Percentiles rank a stretch among this genome's conserved stretches.
Evolutionary conservation across 305 asterid genomes (phyloP).

Genomic region (Lippia alba): DNA sequence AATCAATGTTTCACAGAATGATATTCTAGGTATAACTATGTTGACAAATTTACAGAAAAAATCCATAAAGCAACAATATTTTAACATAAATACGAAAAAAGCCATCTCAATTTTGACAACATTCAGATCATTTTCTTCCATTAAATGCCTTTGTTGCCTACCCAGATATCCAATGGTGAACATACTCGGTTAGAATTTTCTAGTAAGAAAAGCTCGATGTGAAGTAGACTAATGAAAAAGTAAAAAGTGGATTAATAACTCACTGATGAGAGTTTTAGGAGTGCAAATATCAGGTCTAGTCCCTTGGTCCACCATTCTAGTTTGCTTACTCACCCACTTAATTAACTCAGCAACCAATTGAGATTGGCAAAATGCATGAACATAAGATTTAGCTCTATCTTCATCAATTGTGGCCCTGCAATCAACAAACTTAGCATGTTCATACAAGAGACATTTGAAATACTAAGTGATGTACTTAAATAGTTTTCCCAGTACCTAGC

Average conservation of each 20-base stretch:
- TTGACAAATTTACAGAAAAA: too few relatives aligned
- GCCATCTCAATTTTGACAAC: neutral
- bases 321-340: conserved; percentile 54
- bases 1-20: too few relatives aligned
- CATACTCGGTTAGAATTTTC: neutral
- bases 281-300: conserved; percentile 41
- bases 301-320: conserved; percentile 39
- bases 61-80: neutral
- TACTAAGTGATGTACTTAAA: conserved; percentile 12
- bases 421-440: conserved; percentile 38
- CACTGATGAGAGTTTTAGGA: conserved; percentile 70
- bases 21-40: too few relatives aligned
- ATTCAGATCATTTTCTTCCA: neutral
- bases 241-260: conserved; percentile 39
- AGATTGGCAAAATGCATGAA: conserved; percentile 60
- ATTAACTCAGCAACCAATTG: conserved; percentile 57
- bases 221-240: conserved; percentile 15
- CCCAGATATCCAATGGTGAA: neutral
- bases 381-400: conserved; percentile 53
- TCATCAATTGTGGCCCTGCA: conserved; percentile 62
- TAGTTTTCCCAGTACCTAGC: conserved; percentile 54
- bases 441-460: conserved; percentile 25
- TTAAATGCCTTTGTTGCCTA: neutral
- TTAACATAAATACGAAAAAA: neutral
- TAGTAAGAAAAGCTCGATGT: conserved; percentile 9